These are phyloP conservation scores for Yarrowia hollandica DNA, from an alignment of 805 yeast species.

Conservation along the genomic window DNA sequence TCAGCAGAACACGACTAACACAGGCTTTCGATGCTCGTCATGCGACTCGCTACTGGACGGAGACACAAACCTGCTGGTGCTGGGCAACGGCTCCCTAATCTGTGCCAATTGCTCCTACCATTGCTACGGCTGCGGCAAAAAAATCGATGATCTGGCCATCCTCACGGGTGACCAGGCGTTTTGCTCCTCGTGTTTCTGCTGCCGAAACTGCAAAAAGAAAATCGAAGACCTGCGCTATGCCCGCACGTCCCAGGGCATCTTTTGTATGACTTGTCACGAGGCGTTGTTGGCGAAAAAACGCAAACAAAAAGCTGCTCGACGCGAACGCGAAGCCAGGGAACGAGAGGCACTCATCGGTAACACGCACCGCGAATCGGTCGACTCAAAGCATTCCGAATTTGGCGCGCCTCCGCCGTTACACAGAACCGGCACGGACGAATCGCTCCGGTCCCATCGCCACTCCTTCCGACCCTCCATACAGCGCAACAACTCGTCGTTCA, in stretches of 20 bases:
- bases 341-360: not conserved
- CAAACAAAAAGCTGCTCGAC: slow-evolving; percentile 39
- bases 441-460: slow-evolving; percentile 7
- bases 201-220: slow-evolving; percentile 80
- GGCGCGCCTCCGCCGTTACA: not conserved
- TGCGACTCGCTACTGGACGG: slow-evolving; percentile 79
- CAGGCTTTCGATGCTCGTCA: slow-evolving; percentile 74
- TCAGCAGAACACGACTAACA: slow-evolving; percentile 15
- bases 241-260: slow-evolving; percentile 86
- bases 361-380: slow-evolving; percentile 2
- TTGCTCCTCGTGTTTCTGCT: slow-evolving; percentile 85
- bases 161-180: slow-evolving; percentile 94
- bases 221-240: slow-evolving; percentile 91
- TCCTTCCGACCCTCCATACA: slow-evolving; percentile 6
- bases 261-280: slow-evolving; percentile 92
- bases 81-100: slow-evolving; percentile 89
- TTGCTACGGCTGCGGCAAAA: slow-evolving; percentile 79
- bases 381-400: slow-evolving; percentile 14
- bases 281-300: slow-evolving; percentile 69
- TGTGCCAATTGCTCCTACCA: slow-evolving; percentile 91
- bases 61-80: slow-evolving; percentile 82
- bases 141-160: slow-evolving; percentile 90
- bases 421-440: slow-evolving; percentile 13
- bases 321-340: slow-evolving; percentile 21
- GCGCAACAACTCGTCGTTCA: slow-evolving; percentile 22